Evolutionary conservation across 352 stramenopile genomes (phyloP).

Genomic region (Thraustochytrium sp.): DNA sequence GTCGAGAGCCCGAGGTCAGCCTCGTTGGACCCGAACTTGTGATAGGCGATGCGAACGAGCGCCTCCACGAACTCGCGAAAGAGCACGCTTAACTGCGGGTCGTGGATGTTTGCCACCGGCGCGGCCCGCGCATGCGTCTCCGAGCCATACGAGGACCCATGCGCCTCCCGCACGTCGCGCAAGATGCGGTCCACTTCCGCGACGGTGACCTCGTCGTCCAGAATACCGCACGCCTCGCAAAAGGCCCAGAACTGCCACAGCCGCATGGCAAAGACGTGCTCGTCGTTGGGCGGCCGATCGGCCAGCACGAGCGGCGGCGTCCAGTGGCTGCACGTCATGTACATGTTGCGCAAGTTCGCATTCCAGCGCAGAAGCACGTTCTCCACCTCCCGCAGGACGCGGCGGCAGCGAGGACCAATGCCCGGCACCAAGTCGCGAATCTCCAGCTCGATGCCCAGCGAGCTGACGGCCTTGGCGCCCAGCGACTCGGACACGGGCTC

Average conservation of each 20-base stretch:
- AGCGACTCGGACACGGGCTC: not conserved
- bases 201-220: not conserved
- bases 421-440: conserved; percentile 11
- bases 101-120: not conserved
- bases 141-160: not conserved
- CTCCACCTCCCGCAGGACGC: not conserved
- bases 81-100: not conserved
- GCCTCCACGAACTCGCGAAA: conserved; percentile 37
- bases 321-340: conserved; percentile 19
- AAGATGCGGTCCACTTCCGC: conserved; percentile 2
- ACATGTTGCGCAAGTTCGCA: not conserved
- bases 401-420: not conserved
- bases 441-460: not conserved
- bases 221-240: not conserved
- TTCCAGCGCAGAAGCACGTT: conserved; percentile 34
- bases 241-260: conserved; percentile 34
- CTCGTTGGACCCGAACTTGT: not conserved
- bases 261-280: not conserved
- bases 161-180: not conserved
- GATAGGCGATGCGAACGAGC: conserved; percentile 7
- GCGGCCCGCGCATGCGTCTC: not conserved
- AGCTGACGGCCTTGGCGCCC: not conserved
- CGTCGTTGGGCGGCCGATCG: not conserved
- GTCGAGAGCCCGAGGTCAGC: not conserved
- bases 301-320: not conserved